Evolutionary conservation across 2,329 filamentous ascomycete genomes (phyloP), one percentile per base, ranked within the genome.

Genomic region (Phaeoacremonium minimum): DNA sequence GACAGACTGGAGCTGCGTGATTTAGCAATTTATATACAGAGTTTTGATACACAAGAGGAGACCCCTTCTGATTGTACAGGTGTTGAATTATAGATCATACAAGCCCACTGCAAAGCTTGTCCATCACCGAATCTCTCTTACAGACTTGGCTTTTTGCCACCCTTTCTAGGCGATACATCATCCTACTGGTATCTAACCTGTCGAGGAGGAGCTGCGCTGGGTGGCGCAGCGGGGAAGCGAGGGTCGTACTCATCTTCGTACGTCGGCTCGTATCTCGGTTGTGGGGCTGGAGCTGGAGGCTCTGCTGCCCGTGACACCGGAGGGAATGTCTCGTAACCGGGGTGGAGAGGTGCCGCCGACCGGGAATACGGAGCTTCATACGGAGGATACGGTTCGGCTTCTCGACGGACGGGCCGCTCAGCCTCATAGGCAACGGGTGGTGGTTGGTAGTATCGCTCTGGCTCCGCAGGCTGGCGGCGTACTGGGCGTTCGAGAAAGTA

Each of bases 401-500:
- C 44, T 15, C 37, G 43, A 4, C 40, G 49, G 6, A 50, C 9
- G 2, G 22, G 22, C 9, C 22, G 22, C 22, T 26, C 22, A 26
- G 22, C 22, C 9, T 26, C 2, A n/a, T 26, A 2, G 29, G 33
- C 20, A 14, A 33, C 22, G 15, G 35, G 32, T 3, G 34, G 38
- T 17, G 26, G 35, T 14, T 45, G 39, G 37, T 35, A 41, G 30
- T 47, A 46, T 18, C 36, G 18, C 18, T 45, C 42, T n/a, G 51
- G 43, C 32, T 60, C 57, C 30, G 52, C 45, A n/a, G n/a, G n/a
- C 17, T 58, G 57, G 18, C 54, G 51, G 28, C 51, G 50, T 16
- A 66, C 44, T 5, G 67, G 67, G 18, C 66, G 60, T 28, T 63
- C 59, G 36, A 72, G 59, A 41, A 66, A 64, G 41, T 73, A 74